Percentiles rank a stretch among this genome's conserved stretches.
Evolutionary conservation across 371 early-diverging fungal genomes (phyloP).

Genomic region (Rhizopus arrhizus): DNA sequence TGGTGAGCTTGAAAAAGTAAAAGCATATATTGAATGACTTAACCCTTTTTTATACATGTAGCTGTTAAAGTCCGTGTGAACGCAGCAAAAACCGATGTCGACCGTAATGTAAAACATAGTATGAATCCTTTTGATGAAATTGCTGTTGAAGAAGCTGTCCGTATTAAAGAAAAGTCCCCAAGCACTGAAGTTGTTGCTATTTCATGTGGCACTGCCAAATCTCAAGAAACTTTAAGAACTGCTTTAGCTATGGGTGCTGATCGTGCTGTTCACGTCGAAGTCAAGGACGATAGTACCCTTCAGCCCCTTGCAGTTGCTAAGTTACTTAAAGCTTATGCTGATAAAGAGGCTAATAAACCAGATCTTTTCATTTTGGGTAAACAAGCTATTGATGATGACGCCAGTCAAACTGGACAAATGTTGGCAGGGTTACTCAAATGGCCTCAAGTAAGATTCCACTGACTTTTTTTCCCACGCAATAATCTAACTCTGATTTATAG

Average conservation of each 20-base stretch:
- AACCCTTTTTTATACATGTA: constrained; percentile 11
- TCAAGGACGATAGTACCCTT: constrained; percentile 69
- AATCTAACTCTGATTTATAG: constrained; percentile 42
- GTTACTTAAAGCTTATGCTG: constrained; percentile 82
- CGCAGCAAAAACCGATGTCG: constrained; percentile 86
- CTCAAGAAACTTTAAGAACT: constrained; percentile 92
- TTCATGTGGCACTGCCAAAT: constrained; percentile 88
- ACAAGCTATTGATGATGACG: constrained; percentile 98
- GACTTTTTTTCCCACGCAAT: constrained; percentile 26
- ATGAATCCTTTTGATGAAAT: constrained; percentile 99
- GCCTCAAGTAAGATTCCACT: constrained; percentile 76
- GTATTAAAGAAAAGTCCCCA: constrained; percentile 82
- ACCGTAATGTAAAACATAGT: constrained; percentile 95
- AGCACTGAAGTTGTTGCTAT: constrained; percentile 86
- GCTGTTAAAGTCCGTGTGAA: constrained; percentile 97
- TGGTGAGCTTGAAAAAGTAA: constrained; percentile 41
- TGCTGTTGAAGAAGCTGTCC: constrained; percentile 95
- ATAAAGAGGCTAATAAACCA: constrained; percentile 84
- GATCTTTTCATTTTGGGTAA: constrained; percentile 95
- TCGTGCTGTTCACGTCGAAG: constrained; percentile 93
- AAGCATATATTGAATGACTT: not conserved
- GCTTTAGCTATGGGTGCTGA: constrained; percentile 99
- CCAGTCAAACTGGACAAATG: constrained; percentile 98
- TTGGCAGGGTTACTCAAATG: constrained; percentile 93
- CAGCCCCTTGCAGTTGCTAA: constrained; percentile 93